A percentile compares a stretch with the other conserved stretches of the same genome.
Conservation (phyloP, 78 protist genomes). For the Dictyostelium citrinum region DNA sequence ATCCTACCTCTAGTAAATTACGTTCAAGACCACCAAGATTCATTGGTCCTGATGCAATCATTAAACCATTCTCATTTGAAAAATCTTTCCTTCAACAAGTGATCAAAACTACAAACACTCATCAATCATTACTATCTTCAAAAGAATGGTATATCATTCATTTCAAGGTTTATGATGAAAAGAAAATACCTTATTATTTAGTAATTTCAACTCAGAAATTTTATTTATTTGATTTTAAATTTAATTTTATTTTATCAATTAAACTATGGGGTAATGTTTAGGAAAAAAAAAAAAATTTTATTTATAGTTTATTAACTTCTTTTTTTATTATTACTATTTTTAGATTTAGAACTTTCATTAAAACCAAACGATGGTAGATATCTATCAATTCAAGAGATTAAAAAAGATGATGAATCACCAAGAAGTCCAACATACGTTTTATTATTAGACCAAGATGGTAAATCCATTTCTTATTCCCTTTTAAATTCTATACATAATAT, state of each 20-base stretch:
- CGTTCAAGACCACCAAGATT: constrained; percentile 54
- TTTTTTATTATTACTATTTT: neutral
- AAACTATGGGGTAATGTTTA: neutral
- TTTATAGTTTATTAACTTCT: neutral
- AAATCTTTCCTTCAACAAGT: constrained; percentile 33
- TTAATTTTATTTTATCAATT: neutral
- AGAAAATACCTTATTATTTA: neutral
- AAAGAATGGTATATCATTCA: constrained; percentile 1
- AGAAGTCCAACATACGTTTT: neutral
- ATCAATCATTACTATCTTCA: neutral
- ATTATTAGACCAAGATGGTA: constrained; percentile 1
- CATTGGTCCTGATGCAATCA: constrained; percentile 22
- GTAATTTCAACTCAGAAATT: neutral
- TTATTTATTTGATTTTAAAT: neutral
- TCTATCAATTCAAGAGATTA: neutral
- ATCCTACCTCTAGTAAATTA: neutral
- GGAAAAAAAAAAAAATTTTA: neutral
- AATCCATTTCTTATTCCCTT: neutral
- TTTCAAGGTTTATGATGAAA: neutral
- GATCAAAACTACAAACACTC: neutral
- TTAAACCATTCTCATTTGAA: constrained; percentile 4
- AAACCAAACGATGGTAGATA: neutral
- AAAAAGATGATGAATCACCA: neutral
- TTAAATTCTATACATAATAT: neutral
- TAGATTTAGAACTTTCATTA: neutral